A percentile compares a stretch with the other conserved stretches of the same genome.
Conservation (phyloP, 129 eudicot species). For the Chrysanthemum seticuspe region DNA sequence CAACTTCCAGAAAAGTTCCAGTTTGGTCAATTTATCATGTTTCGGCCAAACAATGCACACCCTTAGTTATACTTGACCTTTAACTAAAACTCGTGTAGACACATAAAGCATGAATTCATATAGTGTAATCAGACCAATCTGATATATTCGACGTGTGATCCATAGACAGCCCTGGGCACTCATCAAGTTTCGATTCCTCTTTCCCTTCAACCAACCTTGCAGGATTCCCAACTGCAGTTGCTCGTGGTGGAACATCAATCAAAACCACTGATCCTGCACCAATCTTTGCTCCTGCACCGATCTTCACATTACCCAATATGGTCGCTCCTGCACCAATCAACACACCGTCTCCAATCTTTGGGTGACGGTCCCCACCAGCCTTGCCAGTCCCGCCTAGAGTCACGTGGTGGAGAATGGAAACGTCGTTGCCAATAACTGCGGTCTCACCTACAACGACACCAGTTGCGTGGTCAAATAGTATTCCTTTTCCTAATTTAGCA, state of each 20-base stretch:
- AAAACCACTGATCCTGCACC: slow-evolving; percentile 89
- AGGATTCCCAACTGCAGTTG: slow-evolving; percentile 92
- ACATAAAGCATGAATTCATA: slow-evolving; percentile 24
- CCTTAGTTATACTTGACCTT: background rate
- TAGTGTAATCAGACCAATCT: slow-evolving; percentile 75
- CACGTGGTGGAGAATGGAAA: slow-evolving; percentile 80
- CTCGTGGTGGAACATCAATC: slow-evolving; percentile 75
- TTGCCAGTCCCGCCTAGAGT: slow-evolving; percentile 88
- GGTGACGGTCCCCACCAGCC: slow-evolving; percentile 79
- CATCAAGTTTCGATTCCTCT: slow-evolving; percentile 57
- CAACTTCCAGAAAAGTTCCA: background rate
- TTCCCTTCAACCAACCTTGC: slow-evolving; percentile 78
- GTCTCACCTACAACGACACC: slow-evolving; percentile 91
- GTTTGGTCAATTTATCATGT: background rate
- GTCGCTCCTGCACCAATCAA: slow-evolving; percentile 92
- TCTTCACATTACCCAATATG: slow-evolving; percentile 64
- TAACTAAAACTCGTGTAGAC: background rate
- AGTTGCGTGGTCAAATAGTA: slow-evolving; percentile 86
- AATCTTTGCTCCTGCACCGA: slow-evolving; percentile 78
- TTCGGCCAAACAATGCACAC: background rate
- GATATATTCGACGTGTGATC: slow-evolving; percentile 81
- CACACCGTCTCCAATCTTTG: slow-evolving; percentile 86
- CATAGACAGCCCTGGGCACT: slow-evolving; percentile 80
- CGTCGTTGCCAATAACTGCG: slow-evolving; percentile 73
- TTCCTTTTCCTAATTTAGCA: slow-evolving; percentile 69